Evolutionary conservation across 306 rosid species (phyloP).

Genomic region (Arachis stenosperma): DNA sequence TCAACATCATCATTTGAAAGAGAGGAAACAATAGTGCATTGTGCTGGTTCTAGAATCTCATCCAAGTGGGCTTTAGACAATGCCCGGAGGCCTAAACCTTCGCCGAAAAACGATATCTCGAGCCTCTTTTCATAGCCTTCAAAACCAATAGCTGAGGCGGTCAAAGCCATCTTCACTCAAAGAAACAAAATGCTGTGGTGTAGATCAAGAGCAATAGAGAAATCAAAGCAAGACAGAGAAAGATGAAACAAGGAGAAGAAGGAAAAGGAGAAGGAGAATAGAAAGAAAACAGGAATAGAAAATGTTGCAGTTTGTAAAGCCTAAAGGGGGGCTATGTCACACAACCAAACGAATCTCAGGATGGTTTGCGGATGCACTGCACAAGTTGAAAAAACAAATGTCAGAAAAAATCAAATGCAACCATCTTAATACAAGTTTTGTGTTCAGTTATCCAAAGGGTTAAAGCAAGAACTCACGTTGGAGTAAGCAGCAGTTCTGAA

Average conservation of each 20-base stretch:
- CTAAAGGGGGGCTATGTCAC: slow-evolving; percentile 46
- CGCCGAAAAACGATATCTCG: slow-evolving; percentile 73
- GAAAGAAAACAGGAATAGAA: slow-evolving; percentile 6
- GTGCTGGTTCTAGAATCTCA: slow-evolving; percentile 81
- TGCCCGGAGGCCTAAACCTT: slow-evolving; percentile 76
- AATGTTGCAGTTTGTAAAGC: slow-evolving; percentile 1
- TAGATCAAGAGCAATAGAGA: slow-evolving; percentile 31
- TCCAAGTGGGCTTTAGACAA: slow-evolving; percentile 69
- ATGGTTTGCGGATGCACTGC: slow-evolving; percentile 97
- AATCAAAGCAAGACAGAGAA: slow-evolving; percentile 9
- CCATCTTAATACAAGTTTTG: neutral
- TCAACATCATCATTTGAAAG: slow-evolving; percentile 76
- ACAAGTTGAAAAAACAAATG: slow-evolving; percentile 8
- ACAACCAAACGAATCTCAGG: slow-evolving; percentile 54
- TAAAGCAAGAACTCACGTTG: slow-evolving; percentile 59
- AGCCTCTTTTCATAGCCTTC: slow-evolving; percentile 98
- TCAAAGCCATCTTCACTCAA: slow-evolving; percentile 60
- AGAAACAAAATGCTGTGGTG: slow-evolving; percentile 19
- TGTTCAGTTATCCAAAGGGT: slow-evolving; percentile 3
- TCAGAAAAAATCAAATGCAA: neutral
- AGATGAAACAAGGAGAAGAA: neutral
- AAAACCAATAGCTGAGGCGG: slow-evolving; percentile 81
- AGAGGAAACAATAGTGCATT: slow-evolving; percentile 89
- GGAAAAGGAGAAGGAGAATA: neutral
- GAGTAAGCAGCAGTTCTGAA: slow-evolving; percentile 99